Conservation (phyloP, 2,329 filamentous ascomycete species). For the Sarocladium kiliense region DNA sequence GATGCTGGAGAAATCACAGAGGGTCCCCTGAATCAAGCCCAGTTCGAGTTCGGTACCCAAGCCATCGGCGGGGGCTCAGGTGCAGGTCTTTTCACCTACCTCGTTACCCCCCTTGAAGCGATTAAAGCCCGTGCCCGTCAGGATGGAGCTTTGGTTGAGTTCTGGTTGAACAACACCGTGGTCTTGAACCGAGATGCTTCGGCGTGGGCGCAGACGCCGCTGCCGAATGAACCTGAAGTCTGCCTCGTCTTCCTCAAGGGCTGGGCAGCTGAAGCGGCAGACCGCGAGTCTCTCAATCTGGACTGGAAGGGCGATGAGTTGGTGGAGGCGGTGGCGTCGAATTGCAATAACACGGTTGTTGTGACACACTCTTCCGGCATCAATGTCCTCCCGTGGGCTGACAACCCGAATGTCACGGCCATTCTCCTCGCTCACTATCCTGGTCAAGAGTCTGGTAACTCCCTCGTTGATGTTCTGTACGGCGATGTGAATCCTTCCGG, state of each 20-base stretch:
- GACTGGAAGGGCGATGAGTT: conserved; percentile 58
- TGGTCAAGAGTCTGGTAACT: conserved; percentile 65
- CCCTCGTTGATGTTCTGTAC: conserved; percentile 62
- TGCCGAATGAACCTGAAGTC: conserved; percentile 45
- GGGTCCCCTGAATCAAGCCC: conserved; percentile 59
- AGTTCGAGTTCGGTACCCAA: conserved; percentile 56
- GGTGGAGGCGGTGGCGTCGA: conserved; percentile 56
- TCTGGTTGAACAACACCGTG: conserved; percentile 41
- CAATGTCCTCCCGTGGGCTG: conserved; percentile 61
- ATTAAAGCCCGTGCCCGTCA: conserved; percentile 40
- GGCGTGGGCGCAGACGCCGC: conserved; percentile 38
- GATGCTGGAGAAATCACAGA: conserved; percentile 48
- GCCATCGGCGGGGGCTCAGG: conserved; percentile 52
- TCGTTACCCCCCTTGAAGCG: conserved; percentile 31
- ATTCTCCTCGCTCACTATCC: conserved; percentile 66
- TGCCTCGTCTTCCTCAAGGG: conserved; percentile 63
- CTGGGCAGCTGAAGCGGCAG: conserved; percentile 61
- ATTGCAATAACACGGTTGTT: conserved; percentile 59
- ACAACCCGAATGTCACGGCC: conserved; percentile 60
- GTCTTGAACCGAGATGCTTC: conserved; percentile 30
- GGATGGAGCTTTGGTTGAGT: conserved; percentile 39
- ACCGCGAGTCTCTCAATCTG: conserved; percentile 46
- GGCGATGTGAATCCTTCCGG: conserved; percentile 64
- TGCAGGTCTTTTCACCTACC: conserved; percentile 31
- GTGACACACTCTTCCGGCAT: conserved; percentile 66